Conservation (phyloP, 805 yeast species). For the Ogataea corticis region DNA sequence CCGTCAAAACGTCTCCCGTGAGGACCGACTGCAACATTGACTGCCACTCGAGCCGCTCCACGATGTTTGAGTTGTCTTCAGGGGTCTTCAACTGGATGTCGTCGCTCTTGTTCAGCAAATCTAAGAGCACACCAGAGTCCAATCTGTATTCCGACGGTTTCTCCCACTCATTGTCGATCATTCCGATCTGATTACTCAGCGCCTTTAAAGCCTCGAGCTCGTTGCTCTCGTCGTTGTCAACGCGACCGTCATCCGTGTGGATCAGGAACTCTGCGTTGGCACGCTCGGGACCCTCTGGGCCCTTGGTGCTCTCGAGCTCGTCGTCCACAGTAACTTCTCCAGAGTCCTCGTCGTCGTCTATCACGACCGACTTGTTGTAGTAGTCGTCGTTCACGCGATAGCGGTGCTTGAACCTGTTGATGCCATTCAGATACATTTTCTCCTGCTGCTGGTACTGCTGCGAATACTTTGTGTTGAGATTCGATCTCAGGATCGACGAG, state of each 20-base stretch:
- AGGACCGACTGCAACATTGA: slow-evolving; percentile 86
- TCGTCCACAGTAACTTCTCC: slow-evolving; percentile 29
- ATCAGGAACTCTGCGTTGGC: slow-evolving; percentile 17
- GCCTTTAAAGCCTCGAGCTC: slow-evolving; percentile 34
- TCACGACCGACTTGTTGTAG: slow-evolving; percentile 50
- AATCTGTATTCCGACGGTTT: slow-evolving; percentile 37
- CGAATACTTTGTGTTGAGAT: slow-evolving; percentile 34
- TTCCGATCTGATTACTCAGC: slow-evolving; percentile 35
- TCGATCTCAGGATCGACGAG: slow-evolving; percentile 30
- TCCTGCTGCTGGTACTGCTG: slow-evolving; percentile 55
- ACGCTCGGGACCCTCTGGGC: slow-evolving; percentile 10
- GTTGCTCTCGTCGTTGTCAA: slow-evolving; percentile 22
- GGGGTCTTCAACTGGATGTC: slow-evolving; percentile 34
- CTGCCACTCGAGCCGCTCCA: slow-evolving; percentile 94
- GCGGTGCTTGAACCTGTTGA: slow-evolving; percentile 35
- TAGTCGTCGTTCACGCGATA: slow-evolving; percentile 48
- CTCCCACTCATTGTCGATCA: slow-evolving; percentile 33
- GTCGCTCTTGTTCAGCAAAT: slow-evolving; percentile 36
- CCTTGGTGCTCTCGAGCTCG: slow-evolving; percentile 22
- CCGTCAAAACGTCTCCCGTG: slow-evolving; percentile 91
- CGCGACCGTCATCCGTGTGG: slow-evolving; percentile 19
- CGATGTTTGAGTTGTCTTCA: slow-evolving; percentile 37
- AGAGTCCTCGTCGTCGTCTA: slow-evolving; percentile 37
- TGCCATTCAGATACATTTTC: slow-evolving; percentile 48
- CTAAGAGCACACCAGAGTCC: slow-evolving; percentile 35